phyloP scores from a whole-genome alignment of 2,329 filamentous ascomycete species.

The Cladophialophora yegresii region DNA sequence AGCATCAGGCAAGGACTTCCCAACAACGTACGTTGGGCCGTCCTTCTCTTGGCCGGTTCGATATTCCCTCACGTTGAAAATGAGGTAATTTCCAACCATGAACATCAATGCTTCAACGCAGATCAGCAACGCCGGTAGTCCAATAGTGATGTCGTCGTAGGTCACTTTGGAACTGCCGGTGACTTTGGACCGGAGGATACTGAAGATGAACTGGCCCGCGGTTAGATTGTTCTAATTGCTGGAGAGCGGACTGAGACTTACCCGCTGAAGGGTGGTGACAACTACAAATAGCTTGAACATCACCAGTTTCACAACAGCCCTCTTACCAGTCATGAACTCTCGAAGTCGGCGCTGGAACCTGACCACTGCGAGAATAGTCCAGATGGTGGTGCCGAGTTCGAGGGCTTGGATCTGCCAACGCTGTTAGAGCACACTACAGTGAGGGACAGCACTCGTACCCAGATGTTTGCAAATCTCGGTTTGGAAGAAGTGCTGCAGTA shows the following conservation, averaged over 20 bases:
- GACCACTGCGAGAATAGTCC: constrained; percentile 67
- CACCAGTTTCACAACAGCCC: constrained; percentile 40
- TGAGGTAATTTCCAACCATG: constrained; percentile 73
- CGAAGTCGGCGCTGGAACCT: constrained; percentile 87
- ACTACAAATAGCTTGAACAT: constrained; percentile 89
- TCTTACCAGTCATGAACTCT: constrained; percentile 63
- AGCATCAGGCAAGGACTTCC: constrained; percentile 17
- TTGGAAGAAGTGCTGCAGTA: constrained; percentile 79
- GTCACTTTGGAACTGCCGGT: constrained; percentile 61
- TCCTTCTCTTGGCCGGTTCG: background rate
- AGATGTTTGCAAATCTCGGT: constrained; percentile 76
- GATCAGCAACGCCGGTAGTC: constrained; percentile 73
- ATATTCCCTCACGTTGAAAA: constrained; percentile 62
- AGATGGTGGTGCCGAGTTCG: constrained; percentile 15
- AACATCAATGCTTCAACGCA: constrained; percentile 84
- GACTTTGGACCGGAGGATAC: constrained; percentile 61
- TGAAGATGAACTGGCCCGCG: constrained; percentile 58
- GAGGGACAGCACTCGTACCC: constrained; percentile 49
- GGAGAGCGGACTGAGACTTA: constrained; percentile 3
- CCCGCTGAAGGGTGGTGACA: constrained; percentile 79
- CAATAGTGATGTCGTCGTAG: constrained; percentile 68
- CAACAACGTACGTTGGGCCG: background rate
- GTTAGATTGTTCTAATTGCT: constrained; percentile 43
- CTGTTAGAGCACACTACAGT: background rate
- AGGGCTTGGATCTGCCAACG: constrained; percentile 46